These are phyloP conservation scores for Camptophora hylomeconis DNA, from an alignment of 2,329 filamentous ascomycete species.

Conservation along the genomic window DNA sequence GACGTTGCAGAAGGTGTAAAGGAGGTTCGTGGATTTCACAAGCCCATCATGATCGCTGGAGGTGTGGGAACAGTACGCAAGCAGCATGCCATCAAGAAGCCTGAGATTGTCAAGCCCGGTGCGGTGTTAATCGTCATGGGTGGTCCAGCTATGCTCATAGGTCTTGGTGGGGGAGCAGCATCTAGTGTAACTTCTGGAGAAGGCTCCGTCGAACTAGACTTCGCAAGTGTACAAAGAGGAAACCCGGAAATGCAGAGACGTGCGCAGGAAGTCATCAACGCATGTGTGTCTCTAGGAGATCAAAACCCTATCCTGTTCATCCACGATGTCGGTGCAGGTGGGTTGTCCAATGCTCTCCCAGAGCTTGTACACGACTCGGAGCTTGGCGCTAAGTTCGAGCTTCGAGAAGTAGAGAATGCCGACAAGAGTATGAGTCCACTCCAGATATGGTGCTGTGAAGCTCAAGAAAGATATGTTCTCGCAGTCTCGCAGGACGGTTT, in stretches of 20 bases:
- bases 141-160: conserved; percentile 94
- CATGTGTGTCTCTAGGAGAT: conserved; percentile 70
- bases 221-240: conserved; percentile 90
- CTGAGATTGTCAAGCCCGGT: conserved; percentile 66
- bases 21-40: conserved; percentile 85
- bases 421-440: conserved; percentile 88
- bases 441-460: conserved; percentile 96
- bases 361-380: conserved; percentile 87
- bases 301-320: conserved; percentile 92
- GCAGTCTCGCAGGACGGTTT: conserved; percentile 70
- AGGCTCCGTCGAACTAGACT: conserved; percentile 83
- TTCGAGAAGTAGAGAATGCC: conserved; percentile 84
- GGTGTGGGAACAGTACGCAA: conserved; percentile 87
- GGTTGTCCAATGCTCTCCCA: conserved; percentile 70
- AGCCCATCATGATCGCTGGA: conserved; percentile 96
- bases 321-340: conserved; percentile 92
- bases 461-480: conserved; percentile 91
- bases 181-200: conserved; percentile 83
- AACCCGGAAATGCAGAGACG: conserved; percentile 93
- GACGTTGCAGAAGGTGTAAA: conserved; percentile 45
- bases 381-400: conserved; percentile 79
- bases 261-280: conserved; percentile 96
- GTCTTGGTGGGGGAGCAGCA: conserved; percentile 85
- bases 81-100: conserved; percentile 77
- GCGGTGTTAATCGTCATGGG: conserved; percentile 86